Evolutionary conservation across 148 eudicot species (phyloP).

Genomic region (Mesembryanthemum crystallinum): DNA sequence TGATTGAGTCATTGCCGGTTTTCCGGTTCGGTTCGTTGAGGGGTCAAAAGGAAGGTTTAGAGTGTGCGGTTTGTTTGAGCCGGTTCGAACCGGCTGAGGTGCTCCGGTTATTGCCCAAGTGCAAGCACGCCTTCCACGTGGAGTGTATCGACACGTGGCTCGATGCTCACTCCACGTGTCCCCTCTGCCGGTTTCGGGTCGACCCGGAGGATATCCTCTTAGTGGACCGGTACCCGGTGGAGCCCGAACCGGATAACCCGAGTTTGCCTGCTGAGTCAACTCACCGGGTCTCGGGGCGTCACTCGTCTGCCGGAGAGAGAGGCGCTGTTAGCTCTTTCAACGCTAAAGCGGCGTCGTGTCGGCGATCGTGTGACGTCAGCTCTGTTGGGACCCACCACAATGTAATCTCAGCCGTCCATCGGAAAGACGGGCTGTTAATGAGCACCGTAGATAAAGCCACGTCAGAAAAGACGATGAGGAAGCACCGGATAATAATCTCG

Average conservation of each 20-base stretch:
- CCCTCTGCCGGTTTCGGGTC: constrained; percentile 73
- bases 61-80: constrained; percentile 84
- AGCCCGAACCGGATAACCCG: constrained; percentile 13
- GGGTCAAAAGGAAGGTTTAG: constrained; percentile 60
- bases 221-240: constrained; percentile 12
- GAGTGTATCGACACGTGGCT: constrained; percentile 95
- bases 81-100: constrained; percentile 63
- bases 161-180: constrained; percentile 85
- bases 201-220: constrained; percentile 73
- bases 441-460: constrained; percentile 24
- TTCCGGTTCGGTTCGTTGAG: constrained; percentile 60
- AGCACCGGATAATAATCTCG: constrained; percentile 57
- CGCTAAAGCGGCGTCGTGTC: constrained; percentile 17
- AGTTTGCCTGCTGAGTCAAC: constrained; percentile 20
- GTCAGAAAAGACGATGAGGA: too few relatives aligned
- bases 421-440: constrained; percentile 46
- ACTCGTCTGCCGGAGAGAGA: constrained; percentile 63
- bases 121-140: constrained; percentile 88
- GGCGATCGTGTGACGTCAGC: constrained; percentile 51
- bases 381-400: background rate
- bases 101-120: constrained; percentile 65
- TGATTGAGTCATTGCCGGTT: constrained; percentile 62
- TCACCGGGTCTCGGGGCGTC: constrained; percentile 56
- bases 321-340: background rate
- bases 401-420: constrained; percentile 28